These are phyloP conservation scores for Penicillium thymicola DNA, from an alignment of 2,329 filamentous ascomycete genomes.

Conservation along the genomic window DNA sequence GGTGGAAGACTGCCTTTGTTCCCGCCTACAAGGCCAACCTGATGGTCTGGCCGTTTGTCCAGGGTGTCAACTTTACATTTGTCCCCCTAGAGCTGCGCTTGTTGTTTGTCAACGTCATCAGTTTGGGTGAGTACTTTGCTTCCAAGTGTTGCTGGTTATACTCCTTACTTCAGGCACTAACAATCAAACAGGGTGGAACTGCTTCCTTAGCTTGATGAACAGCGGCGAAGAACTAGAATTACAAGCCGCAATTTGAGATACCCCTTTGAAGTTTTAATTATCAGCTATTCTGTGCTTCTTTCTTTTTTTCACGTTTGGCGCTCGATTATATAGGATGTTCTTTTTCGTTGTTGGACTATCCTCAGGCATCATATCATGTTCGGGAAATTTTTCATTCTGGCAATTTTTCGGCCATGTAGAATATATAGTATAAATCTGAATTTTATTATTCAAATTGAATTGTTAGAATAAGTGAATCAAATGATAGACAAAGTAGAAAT, in stretches of 20 bases:
- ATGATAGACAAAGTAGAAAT: not conserved
- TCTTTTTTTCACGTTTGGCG: constrained; percentile 1
- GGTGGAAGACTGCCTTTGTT: constrained; percentile 68
- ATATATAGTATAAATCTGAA: not conserved
- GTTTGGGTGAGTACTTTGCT: constrained; percentile 52
- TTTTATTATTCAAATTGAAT: not conserved
- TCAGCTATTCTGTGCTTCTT: constrained; percentile 6
- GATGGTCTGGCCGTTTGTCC: constrained; percentile 82
- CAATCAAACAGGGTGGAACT: constrained; percentile 52
- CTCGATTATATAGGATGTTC: constrained; percentile 5
- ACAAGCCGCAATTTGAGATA: constrained; percentile 33
- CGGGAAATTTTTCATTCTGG: not conserved
- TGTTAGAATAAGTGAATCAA: not conserved
- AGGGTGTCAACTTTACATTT: constrained; percentile 82
- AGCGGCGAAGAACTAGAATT: constrained; percentile 38
- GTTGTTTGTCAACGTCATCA: constrained; percentile 80
- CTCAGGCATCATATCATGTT: not conserved
- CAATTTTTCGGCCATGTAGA: not conserved
- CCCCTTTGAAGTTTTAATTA: constrained; percentile 19
- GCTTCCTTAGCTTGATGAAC: constrained; percentile 57
- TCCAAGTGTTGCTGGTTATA: not conserved
- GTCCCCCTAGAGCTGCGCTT: constrained; percentile 80
- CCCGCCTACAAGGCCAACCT: constrained; percentile 77
- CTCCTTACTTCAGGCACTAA: constrained; percentile 2
- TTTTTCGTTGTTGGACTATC: constrained; percentile 2